Conservation (phyloP, 2,329 filamentous ascomycete species). For the Elsinoe arachidis region DNA sequence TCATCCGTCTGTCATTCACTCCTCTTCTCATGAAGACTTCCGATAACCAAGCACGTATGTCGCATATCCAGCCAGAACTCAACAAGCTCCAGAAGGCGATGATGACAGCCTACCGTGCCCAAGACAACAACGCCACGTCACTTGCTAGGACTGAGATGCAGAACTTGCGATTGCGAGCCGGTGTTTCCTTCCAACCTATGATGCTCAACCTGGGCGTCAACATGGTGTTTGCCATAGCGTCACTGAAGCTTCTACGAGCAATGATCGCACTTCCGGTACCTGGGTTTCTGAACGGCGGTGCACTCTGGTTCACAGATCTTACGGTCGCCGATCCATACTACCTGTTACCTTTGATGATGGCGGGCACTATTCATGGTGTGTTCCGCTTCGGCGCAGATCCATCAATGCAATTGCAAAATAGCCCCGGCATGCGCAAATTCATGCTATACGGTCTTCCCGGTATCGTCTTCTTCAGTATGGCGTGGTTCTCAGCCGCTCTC, state of each 20-base stretch:
- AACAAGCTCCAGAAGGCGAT: constrained; percentile 51
- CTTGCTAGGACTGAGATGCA: constrained; percentile 41
- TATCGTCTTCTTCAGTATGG: constrained; percentile 46
- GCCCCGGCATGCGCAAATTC: constrained; percentile 29
- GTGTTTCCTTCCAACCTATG: constrained; percentile 44
- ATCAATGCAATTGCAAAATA: constrained; percentile 28
- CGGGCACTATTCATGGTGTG: constrained; percentile 23
- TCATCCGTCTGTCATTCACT: constrained; percentile 57
- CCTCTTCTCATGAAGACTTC: constrained; percentile 55
- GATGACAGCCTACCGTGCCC: constrained; percentile 32
- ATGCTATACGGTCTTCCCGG: constrained; percentile 44
- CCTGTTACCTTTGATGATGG: constrained; percentile 52
- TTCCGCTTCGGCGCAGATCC: constrained; percentile 41
- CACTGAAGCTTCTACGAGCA: constrained; percentile 65
- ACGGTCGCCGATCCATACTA: constrained; percentile 68
- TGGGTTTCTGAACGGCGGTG: constrained; percentile 59
- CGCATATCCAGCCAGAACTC: constrained; percentile 49
- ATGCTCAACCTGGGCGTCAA: constrained; percentile 50
- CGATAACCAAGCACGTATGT: constrained; percentile 54
- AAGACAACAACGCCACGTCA: constrained; percentile 43
- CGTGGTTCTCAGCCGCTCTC: constrained; percentile 47
- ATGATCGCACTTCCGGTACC: constrained; percentile 77
- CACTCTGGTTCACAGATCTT: constrained; percentile 73
- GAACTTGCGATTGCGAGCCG: constrained; percentile 45
- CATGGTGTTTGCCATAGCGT: constrained; percentile 63